phyloP scores from a whole-genome alignment of 352 stramenopile species.

The Globisporangium camurandrum region DNA sequence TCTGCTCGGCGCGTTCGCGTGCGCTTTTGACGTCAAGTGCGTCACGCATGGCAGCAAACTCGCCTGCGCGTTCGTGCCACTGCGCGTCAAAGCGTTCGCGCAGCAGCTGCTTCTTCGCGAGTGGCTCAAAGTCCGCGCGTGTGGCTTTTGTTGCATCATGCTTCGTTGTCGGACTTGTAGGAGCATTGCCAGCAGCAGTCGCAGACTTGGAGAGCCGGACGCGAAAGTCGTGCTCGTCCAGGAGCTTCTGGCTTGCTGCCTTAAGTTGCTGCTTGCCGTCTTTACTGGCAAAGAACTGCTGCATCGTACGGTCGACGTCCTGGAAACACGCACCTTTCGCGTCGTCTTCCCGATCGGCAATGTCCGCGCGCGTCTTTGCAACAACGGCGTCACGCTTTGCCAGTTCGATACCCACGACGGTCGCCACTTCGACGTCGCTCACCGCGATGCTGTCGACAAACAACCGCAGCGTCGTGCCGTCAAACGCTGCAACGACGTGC shows the following conservation, averaged over 20 bases:
- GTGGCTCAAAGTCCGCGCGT: conserved; percentile 60
- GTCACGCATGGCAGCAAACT: conserved; percentile 72
- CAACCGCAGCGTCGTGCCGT: conserved; percentile 77
- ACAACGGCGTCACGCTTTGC: conserved; percentile 57
- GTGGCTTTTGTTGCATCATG: conserved; percentile 58
- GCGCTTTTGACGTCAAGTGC: conserved; percentile 63
- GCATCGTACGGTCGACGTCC: conserved; percentile 56
- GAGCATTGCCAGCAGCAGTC: not conserved
- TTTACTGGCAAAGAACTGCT: conserved; percentile 59
- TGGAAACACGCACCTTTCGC: conserved; percentile 68
- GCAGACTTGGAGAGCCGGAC: conserved; percentile 47
- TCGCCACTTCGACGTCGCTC: conserved; percentile 67
- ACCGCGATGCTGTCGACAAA: conserved; percentile 75
- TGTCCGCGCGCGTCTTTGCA: conserved; percentile 66
- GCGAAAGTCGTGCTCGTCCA: conserved; percentile 83
- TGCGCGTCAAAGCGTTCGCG: conserved; percentile 65
- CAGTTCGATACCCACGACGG: conserved; percentile 58
- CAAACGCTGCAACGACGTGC: conserved; percentile 83
- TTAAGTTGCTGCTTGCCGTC: conserved; percentile 67
- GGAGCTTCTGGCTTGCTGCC: conserved; percentile 46
- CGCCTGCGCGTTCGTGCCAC: conserved; percentile 31
- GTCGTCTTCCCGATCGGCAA: conserved; percentile 68
- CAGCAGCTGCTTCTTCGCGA: conserved; percentile 79
- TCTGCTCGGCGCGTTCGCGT: conserved; percentile 61
- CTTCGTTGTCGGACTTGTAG: conserved; percentile 23